A percentile compares a stretch with the other conserved stretches of the same genome.
Evolutionary conservation across 495 filamentous ascomycete species (phyloP).

Genomic region (Daldinia decipiens): DNA sequence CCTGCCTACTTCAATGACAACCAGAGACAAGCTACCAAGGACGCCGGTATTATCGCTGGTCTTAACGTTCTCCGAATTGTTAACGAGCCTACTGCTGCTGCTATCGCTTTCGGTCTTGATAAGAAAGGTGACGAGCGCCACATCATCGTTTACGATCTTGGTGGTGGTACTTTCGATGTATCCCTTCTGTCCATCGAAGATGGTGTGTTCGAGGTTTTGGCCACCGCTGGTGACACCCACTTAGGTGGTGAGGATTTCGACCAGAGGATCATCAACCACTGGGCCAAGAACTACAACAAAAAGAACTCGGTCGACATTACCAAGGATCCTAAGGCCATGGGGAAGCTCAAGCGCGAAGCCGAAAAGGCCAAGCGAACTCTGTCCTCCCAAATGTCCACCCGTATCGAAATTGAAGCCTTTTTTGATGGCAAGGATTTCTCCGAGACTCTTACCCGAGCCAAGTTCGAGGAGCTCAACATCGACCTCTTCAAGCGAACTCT

Average conservation of each 20-base stretch:
- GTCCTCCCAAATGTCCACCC: conserved; percentile 97
- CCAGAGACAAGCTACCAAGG: conserved; percentile 97
- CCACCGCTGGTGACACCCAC: conserved; percentile 99
- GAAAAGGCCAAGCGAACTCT: conserved; percentile 99
- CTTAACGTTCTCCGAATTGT: conserved; percentile 98
- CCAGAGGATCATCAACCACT: conserved; percentile 96
- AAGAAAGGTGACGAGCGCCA: conserved; percentile 87
- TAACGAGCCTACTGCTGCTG: conserved; percentile 91
- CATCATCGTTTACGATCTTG: conserved; percentile 97
- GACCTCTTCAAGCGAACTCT: conserved; percentile 99
- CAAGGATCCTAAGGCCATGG: conserved; percentile 98
- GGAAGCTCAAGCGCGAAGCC: conserved; percentile 99
- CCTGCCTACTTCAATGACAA: conserved; percentile 99
- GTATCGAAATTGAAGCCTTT: conserved; percentile 98
- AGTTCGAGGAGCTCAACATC: conserved; percentile 99
- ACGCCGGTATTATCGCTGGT: conserved; percentile 92
- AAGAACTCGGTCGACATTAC: conserved; percentile 91
- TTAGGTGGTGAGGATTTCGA: conserved; percentile 99
- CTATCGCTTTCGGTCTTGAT: conserved; percentile 88
- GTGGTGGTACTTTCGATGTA: conserved; percentile 99
- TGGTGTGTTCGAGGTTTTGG: conserved; percentile 97
- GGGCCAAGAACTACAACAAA: conserved; percentile 99
- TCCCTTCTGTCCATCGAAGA: conserved; percentile 96
- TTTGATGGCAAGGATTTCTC: conserved; percentile 97
- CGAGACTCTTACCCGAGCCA: conserved; percentile 96